Evolutionary conservation across 768 basidiomycete genomes (phyloP).

Genomic region (Lenzites betulinus): DNA sequence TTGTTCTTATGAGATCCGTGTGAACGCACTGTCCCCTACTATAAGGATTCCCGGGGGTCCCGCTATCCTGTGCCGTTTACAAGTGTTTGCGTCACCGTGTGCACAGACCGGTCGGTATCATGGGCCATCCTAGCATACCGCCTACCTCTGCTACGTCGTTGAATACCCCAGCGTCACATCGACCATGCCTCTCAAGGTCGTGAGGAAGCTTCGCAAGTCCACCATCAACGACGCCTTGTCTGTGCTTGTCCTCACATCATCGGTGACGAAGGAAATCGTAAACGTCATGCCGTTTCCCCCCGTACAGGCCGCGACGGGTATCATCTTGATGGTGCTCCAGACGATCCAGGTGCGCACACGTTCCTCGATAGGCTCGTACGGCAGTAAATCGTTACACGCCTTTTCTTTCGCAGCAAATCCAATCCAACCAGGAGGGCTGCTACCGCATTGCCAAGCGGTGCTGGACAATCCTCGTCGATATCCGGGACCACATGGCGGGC

Average conservation of each 20-base stretch:
- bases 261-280: slow-evolving; percentile 35
- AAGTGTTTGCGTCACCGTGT: too few species aligned
- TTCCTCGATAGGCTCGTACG: not conserved
- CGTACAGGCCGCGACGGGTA: slow-evolving; percentile 40
- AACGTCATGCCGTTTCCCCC: slow-evolving; percentile 44
- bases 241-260: slow-evolving; percentile 33
- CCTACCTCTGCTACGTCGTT: not conserved
- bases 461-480: slow-evolving; percentile 43
- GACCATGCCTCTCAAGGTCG: not conserved
- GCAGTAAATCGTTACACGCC: not conserved
- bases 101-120: too few species aligned
- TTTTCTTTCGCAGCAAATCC: slow-evolving; percentile 26
- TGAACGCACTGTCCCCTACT: too few species aligned
- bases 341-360: slow-evolving; percentile 42
- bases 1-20: too few species aligned
- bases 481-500: slow-evolving; percentile 47
- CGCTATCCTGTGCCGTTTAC: too few species aligned
- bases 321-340: slow-evolving; percentile 46
- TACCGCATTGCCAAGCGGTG: slow-evolving; percentile 43
- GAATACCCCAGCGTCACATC: too few species aligned
- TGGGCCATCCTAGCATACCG: too few species aligned
- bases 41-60: too few species aligned
- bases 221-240: slow-evolving; percentile 32
- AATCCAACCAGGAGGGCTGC: slow-evolving; percentile 44
- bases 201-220: slow-evolving; percentile 23